These are phyloP conservation scores for Talaromyces islandicus DNA, from an alignment of 2,329 filamentous ascomycete species.

Conservation along the genomic window DNA sequence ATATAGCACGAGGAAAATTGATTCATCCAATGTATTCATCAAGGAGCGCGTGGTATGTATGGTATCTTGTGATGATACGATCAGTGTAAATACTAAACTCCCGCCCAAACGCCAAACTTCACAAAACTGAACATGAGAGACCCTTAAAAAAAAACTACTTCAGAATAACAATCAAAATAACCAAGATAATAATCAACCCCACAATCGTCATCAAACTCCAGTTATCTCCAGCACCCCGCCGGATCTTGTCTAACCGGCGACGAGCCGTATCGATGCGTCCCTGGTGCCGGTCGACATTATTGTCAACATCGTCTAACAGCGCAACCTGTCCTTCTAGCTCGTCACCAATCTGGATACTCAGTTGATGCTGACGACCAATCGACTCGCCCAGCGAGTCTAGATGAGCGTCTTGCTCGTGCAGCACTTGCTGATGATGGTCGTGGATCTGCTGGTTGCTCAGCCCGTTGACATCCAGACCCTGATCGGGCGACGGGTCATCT, in stretches of 20 bases:
- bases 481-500: conserved; percentile 45
- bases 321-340: conserved; percentile 87
- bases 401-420: conserved; percentile 88
- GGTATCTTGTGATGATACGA: conserved; percentile 6
- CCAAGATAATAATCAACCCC: conserved; percentile 71
- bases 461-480: conserved; percentile 42
- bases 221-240: conserved; percentile 71
- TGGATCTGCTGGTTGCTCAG: conserved; percentile 83
- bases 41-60: background rate
- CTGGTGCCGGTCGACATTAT: conserved; percentile 69
- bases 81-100: conserved; percentile 1
- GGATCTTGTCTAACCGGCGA: conserved; percentile 64
- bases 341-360: conserved; percentile 93
- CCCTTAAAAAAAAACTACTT: conserved; percentile 52
- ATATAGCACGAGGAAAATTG: background rate
- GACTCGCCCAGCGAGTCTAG: conserved; percentile 81
- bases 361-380: conserved; percentile 82
- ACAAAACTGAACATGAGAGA: background rate
- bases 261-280: conserved; percentile 45
- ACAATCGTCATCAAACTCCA: conserved; percentile 81
- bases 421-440: conserved; percentile 70
- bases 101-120: conserved; percentile 6
- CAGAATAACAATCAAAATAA: conserved; percentile 74
- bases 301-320: conserved; percentile 84
- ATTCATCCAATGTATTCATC: background rate